Percentiles rank a stretch among this genome's conserved stretches.
These are phyloP conservation scores for Eucalyptus urophylla DNA, from an alignment of 345 rosid species.

Conservation along the genomic window DNA sequence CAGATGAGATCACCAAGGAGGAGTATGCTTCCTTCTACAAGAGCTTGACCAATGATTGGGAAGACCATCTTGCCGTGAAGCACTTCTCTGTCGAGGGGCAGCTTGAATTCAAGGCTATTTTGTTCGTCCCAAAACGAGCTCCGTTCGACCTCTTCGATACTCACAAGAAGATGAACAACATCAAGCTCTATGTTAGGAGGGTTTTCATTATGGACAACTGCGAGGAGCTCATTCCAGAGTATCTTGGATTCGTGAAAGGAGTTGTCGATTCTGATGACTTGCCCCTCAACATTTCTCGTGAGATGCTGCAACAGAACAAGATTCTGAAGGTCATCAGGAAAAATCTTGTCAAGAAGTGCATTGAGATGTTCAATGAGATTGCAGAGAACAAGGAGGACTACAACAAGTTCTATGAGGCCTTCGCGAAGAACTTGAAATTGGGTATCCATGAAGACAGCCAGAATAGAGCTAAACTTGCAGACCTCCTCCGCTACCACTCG, in stretches of 20 bases:
- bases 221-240: constrained; percentile 37
- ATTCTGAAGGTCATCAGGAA: constrained; percentile 35
- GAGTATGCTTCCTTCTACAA: constrained; percentile 37
- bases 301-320: constrained; percentile 39
- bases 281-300: constrained; percentile 39
- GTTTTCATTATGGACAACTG: constrained; percentile 47
- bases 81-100: constrained; percentile 42
- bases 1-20: constrained; percentile 35
- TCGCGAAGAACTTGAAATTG: constrained; percentile 31
- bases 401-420: constrained; percentile 27
- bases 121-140: constrained; percentile 27
- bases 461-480: constrained; percentile 31
- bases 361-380: constrained; percentile 39
- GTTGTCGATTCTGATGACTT: constrained; percentile 38
- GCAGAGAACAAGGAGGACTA: constrained; percentile 38
- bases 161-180: constrained; percentile 32
- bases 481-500: constrained; percentile 25
- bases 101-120: constrained; percentile 33
- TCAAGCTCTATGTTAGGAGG: constrained; percentile 33
- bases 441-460: constrained; percentile 39
- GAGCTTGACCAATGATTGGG: constrained; percentile 40
- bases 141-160: constrained; percentile 36
- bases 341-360: constrained; percentile 37
- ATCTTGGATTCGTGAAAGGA: constrained; percentile 28
- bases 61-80: constrained; percentile 33